Evolutionary conservation across 305 asterid genomes (phyloP), one percentile per base, ranked within the genome.

Genomic region (Rubia balearica): DNA sequence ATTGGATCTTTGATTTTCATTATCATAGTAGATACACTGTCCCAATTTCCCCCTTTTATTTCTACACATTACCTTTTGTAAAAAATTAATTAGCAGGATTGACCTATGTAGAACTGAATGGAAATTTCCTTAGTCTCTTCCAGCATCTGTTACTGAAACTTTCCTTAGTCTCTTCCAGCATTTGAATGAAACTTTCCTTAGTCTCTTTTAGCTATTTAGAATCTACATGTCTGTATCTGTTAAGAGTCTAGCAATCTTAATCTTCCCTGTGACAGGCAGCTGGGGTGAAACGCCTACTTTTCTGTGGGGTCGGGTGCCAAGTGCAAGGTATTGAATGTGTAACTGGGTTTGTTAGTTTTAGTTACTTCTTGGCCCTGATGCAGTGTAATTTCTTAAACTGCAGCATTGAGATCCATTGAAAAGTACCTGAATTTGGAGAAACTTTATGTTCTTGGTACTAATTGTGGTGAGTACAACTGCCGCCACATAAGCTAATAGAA

Each of bases 281-380:
- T 83, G 96, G 92, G 63, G 98, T 91, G 71, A 91, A 87, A 75
- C 96, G 97, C 70, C 96, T 93, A 81, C 97, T 91, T 79, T 91
- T 93, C 79, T 90, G 96, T 65, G 98, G 98, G 79, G 98, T 93
- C 67, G 98, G 98, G 75, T 93, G 98, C 87, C 98, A 93, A 83
- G 98, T 93, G 70, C 98, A 93, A 91, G 98, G 97, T 93, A 84
- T 76, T 70, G 38, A 62, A 22, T 73, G 73, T 72, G 33, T 68
- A 49, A 69, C 56, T 71, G 41, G 71, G 69, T 60, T 65, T 73
- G 53, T 72, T 60, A 73, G 65, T 76, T 66, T 76, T 63, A 48
- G 8, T 70, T 42, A 48, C 70, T 71, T 75, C 71, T 74, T 73
- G 67, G 74, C 69, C 74, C 68, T 85, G 85, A 89, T 91, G 89